These are phyloP conservation scores for Rhodotorula sp. DNA, from an alignment of 1,284 basidiomycete species.

Conservation along the genomic window DNA sequence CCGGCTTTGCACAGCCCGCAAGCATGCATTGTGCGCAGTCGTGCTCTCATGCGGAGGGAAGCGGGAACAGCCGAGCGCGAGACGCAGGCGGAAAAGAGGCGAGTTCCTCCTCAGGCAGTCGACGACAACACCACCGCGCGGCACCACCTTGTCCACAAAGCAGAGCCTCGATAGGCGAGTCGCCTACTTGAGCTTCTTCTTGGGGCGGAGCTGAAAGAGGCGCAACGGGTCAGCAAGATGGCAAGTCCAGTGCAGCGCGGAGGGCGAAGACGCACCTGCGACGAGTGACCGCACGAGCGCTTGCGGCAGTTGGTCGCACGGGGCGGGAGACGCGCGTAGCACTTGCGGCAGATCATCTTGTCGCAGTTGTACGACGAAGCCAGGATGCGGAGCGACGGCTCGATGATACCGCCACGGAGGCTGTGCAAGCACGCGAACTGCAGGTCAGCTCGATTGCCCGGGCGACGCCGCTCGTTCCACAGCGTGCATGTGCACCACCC, in stretches of 20 bases:
- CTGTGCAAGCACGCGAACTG: slow-evolving; percentile 52
- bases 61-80: too few species aligned
- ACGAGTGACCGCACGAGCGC: slow-evolving; percentile 58
- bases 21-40: too few species aligned
- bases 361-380: slow-evolving; percentile 62
- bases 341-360: slow-evolving; percentile 88
- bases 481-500: background rate
- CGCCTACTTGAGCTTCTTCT: slow-evolving; percentile 83
- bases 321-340: slow-evolving; percentile 98
- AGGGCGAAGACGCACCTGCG: slow-evolving; percentile 45
- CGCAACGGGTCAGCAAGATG: slow-evolving; percentile 62
- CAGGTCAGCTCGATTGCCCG: background rate
- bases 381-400: slow-evolving; percentile 95
- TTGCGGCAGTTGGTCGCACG: slow-evolving; percentile 99
- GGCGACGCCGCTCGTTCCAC: background rate
- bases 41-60: too few species aligned
- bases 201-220: slow-evolving; percentile 90
- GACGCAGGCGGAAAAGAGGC: too few species aligned
- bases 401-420: slow-evolving; percentile 97
- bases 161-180: too few species aligned
- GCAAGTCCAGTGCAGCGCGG: background rate
- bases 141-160: too few species aligned
- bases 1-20: too few species aligned
- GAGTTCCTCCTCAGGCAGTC: too few species aligned
- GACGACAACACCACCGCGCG: too few species aligned